Conservation (phyloP, 2,329 filamentous ascomycete genomes). For the Diplodia corticola region DNA sequence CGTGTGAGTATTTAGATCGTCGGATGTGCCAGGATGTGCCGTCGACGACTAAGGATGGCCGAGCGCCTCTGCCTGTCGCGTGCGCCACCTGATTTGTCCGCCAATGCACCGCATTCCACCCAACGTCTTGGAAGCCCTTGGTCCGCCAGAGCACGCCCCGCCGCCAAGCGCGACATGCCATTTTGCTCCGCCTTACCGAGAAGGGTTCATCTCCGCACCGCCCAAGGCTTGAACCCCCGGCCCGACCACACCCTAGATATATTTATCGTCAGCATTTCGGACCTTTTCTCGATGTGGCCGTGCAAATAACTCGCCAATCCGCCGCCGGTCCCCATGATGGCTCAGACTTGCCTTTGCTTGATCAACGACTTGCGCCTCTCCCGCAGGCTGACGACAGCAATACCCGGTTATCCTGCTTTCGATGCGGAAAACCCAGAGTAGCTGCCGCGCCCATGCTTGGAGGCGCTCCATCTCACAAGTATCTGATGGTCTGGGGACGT, state of each 20-base stretch:
- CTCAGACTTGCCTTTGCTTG: constrained; percentile 26
- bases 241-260: constrained; percentile 12
- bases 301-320: constrained; percentile 7
- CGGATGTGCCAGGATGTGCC: constrained; percentile 18
- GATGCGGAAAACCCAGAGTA: constrained; percentile 18
- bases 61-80: background rate
- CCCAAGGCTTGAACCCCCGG: constrained; percentile 11
- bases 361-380: constrained; percentile 23
- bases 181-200: constrained; percentile 10
- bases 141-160: constrained; percentile 3
- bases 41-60: background rate
- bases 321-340: constrained; percentile 19
- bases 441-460: background rate
- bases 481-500: constrained; percentile 3
- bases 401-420: constrained; percentile 17
- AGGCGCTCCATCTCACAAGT: constrained; percentile 20
- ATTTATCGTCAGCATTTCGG: constrained; percentile 21
- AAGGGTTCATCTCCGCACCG: constrained; percentile 22
- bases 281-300: constrained; percentile 4
- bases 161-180: constrained; percentile 2
- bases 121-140: constrained; percentile 10
- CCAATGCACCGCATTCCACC: background rate
- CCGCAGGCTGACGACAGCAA: constrained; percentile 10
- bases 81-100: background rate
- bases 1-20: constrained; percentile 19